Evolutionary conservation across 2,329 filamentous ascomycete species (phyloP).

Genomic region (Hortaea sp.): DNA sequence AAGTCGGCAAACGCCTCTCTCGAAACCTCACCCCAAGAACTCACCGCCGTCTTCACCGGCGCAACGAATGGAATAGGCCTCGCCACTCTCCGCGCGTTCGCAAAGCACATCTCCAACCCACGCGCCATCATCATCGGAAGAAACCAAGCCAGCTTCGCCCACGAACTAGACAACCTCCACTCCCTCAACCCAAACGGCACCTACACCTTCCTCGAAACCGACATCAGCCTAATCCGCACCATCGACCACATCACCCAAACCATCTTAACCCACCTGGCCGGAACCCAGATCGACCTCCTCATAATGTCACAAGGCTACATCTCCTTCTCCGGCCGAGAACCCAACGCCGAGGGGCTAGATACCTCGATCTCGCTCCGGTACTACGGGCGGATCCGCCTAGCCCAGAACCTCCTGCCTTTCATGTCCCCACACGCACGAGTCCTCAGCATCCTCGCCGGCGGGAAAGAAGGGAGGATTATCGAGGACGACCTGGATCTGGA

Average conservation of each 20-base stretch:
- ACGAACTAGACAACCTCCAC: constrained; percentile 4
- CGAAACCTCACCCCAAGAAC: background rate
- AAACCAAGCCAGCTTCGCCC: constrained; percentile 5
- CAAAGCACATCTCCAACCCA: constrained; percentile 9
- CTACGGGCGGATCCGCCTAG: constrained; percentile 17
- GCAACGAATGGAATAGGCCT: constrained; percentile 17
- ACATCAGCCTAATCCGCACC: constrained; percentile 28
- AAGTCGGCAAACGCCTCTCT: constrained; percentile 7
- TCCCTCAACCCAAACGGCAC: constrained; percentile 7
- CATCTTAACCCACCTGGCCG: constrained; percentile 18
- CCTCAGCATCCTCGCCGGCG: constrained; percentile 14
- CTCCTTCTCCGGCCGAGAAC: constrained; percentile 20
- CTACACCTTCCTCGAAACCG: constrained; percentile 13
- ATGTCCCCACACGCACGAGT: constrained; percentile 4
- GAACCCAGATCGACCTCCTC: constrained; percentile 29
- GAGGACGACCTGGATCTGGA: constrained; percentile 13
- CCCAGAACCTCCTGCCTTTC: constrained; percentile 7
- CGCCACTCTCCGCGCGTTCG: constrained; percentile 11
- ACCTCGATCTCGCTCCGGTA: constrained; percentile 13
- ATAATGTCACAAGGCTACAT: constrained; percentile 30
- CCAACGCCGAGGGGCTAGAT: constrained; percentile 15
- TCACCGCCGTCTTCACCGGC: constrained; percentile 16
- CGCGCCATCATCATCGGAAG: constrained; percentile 14
- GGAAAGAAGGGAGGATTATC: constrained; percentile 12
- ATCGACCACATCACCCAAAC: constrained; percentile 24